These are phyloP conservation scores for Trichoderma reesei DNA, from an alignment of 495 filamentous ascomycete genomes.

Conservation along the genomic window DNA sequence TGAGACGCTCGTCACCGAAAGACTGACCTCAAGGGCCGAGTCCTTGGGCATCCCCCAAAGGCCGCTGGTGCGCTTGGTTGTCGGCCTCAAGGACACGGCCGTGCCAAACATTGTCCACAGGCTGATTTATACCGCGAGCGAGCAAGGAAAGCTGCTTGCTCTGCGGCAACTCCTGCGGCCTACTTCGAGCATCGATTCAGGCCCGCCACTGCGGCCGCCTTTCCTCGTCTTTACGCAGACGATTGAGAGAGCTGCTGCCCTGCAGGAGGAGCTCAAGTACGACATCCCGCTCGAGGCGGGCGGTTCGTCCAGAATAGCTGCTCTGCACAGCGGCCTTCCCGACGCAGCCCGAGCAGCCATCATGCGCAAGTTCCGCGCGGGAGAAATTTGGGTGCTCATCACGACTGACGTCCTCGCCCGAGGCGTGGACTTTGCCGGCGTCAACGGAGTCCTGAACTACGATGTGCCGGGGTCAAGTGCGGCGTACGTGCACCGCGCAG, in stretches of 20 bases:
- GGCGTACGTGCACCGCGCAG: conserved; percentile 86
- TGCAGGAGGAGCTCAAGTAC: conserved; percentile 85
- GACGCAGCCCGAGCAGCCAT: conserved; percentile 63
- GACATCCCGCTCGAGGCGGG: conserved; percentile 86
- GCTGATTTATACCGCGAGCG: conserved; percentile 82
- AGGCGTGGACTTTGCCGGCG: conserved; percentile 83
- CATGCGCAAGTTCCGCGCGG: conserved; percentile 82
- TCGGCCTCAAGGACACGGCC: conserved; percentile 90
- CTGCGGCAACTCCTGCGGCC: conserved; percentile 88
- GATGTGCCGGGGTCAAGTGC: conserved; percentile 84
- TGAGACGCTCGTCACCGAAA: conserved; percentile 55
- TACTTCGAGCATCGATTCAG: conserved; percentile 43
- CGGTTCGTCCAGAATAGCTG: conserved; percentile 75
- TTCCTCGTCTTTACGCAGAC: conserved; percentile 95
- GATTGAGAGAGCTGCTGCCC: conserved; percentile 75
- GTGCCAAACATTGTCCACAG: conserved; percentile 84
- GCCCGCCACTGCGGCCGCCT: conserved; percentile 64
- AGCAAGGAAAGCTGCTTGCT: conserved; percentile 86
- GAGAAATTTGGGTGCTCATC: conserved; percentile 91
- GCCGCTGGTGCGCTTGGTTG: conserved; percentile 71
- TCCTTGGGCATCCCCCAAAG: conserved; percentile 31
- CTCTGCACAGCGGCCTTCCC: conserved; percentile 78
- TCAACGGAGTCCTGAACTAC: conserved; percentile 94
- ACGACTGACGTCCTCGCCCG: conserved; percentile 88
- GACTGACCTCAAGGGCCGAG: conserved; percentile 47